These are phyloP conservation scores for Gentiana straminea DNA, from an alignment of 257 asterid genomes.

Conservation along the genomic window DNA sequence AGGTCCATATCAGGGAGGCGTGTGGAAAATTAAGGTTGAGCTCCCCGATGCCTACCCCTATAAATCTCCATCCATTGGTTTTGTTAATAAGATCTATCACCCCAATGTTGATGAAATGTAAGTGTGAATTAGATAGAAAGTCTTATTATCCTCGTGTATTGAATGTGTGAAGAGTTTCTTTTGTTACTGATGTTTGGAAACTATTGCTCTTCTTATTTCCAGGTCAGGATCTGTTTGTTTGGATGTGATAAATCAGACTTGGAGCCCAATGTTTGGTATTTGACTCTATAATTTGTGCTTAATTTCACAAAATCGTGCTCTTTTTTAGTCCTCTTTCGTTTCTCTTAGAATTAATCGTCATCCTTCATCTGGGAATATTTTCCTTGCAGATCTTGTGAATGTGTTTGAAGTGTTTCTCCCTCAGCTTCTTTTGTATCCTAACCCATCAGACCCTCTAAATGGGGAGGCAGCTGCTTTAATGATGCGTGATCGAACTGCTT, in stretches of 20 bases:
- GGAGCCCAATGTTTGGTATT: constrained; percentile 99
- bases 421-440: constrained; percentile 87
- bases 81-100: no score
- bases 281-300: neutral
- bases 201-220: constrained; percentile 18
- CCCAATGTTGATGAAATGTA: neutral
- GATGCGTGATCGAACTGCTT: constrained; percentile 86
- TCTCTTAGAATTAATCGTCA: neutral
- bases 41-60: no score
- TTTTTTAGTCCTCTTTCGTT: neutral
- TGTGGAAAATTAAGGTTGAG: constrained; percentile 60
- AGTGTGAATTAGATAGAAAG: neutral
- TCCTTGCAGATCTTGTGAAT: constrained; percentile 64
- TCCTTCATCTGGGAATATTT: neutral
- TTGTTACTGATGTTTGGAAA: neutral
- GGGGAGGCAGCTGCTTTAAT: constrained; percentile 94
- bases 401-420: constrained; percentile 96
- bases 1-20: constrained; percentile 95
- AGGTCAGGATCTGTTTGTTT: constrained; percentile 98
- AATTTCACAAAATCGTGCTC: neutral
- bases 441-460: constrained; percentile 92
- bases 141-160: no score
- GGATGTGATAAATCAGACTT: constrained; percentile 92
- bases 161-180: no score
- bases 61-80: no score